Evolutionary conservation across 2,329 filamentous ascomycete species (phyloP).

Genomic region (Fonsecaea multimorphosa): DNA sequence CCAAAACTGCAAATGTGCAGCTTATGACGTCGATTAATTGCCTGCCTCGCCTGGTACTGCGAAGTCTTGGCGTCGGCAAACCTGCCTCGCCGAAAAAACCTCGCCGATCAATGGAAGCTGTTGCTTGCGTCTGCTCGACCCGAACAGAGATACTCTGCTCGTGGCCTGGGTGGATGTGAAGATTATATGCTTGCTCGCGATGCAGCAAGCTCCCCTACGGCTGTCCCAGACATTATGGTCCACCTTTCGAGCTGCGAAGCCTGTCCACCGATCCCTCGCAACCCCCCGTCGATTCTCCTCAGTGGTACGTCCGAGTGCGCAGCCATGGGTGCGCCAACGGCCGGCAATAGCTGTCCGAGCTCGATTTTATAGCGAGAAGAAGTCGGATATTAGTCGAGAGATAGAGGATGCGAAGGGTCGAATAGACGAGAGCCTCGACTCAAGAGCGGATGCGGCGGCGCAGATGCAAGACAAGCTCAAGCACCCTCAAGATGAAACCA

Average conservation of each 20-base stretch:
- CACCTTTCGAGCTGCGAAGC: conserved; percentile 40
- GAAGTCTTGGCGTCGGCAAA: conserved; percentile 8
- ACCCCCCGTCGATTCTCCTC: conserved; percentile 24
- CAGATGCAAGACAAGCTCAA: conserved; percentile 30
- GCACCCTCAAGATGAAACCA: conserved; percentile 34
- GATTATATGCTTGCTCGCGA: conserved; percentile 27
- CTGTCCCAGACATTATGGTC: conserved; percentile 40
- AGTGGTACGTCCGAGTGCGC: conserved; percentile 16
- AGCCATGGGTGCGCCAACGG: conserved; percentile 23
- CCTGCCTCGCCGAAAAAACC: conserved; percentile 15
- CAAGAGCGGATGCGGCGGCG: conserved; percentile 31
- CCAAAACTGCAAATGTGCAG: not conserved
- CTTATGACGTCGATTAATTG: conserved; percentile 4
- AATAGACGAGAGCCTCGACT: conserved; percentile 36
- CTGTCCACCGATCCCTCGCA: conserved; percentile 22
- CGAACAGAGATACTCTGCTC: not conserved
- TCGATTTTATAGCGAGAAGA: conserved; percentile 38
- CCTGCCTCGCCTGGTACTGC: not conserved
- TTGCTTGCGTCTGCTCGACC: not conserved
- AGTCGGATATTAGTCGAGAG: conserved; percentile 33
- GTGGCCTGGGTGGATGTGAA: not conserved
- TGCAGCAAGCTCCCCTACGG: conserved; percentile 41
- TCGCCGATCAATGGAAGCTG: conserved; percentile 14
- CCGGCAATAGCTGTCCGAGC: conserved; percentile 31
- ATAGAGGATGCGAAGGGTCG: conserved; percentile 35